Base-by-base conservation (phyloP, 202 grass and related monocot genomes). In the Tripidium arundinaceum region DNA sequence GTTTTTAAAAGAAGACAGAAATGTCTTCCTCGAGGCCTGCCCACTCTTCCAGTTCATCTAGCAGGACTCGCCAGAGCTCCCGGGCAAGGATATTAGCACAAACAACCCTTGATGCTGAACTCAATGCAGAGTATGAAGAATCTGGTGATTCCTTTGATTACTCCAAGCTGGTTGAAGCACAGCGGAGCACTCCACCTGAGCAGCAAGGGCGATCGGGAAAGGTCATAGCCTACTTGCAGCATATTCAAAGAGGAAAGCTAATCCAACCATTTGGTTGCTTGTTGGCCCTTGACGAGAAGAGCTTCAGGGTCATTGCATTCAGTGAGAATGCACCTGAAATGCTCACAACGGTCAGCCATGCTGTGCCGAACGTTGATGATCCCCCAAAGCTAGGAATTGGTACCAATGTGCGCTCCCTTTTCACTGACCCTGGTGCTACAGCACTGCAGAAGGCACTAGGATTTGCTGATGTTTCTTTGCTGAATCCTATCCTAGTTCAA, bases 261-360 rank as follows among this genome's bases (percentile, higher is more conserved):
- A 91, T 98, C 81, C 95, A 98, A 72, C 65, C 85, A 50, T 98
- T 93, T 70, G 92, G 95, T 52, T 98, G 95, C 92, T 43, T 94
- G 68, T 63, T 98, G 65, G 92, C 86, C 33, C 88, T 98, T n/a
- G 95, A 98, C 62, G 92, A 93, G 75, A 98, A 98, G 76, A 72
- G 81, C 57, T 92, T 98, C 36, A 86, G 72, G 12, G 90, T 94
- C 11, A 71, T 93, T 13, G 95, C 92, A 4, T 89, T 87, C 84
- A 93, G 90, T 52, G 82, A 90, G 74, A 98, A 98, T 22, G 95
- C 95, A 4, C 79, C 92, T 0, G 95, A 98, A 74, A 93, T 94
- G 86, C 95, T 98, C 37, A 93, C 92, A 67, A 86, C 77, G 16
- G 70, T 91, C 37, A 94, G 87, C 58, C 81, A 89, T 70, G 89